These are phyloP conservation scores for Berberis thunbergii DNA, from an alignment of 164 flowering plant species.

Conservation along the genomic window DNA sequence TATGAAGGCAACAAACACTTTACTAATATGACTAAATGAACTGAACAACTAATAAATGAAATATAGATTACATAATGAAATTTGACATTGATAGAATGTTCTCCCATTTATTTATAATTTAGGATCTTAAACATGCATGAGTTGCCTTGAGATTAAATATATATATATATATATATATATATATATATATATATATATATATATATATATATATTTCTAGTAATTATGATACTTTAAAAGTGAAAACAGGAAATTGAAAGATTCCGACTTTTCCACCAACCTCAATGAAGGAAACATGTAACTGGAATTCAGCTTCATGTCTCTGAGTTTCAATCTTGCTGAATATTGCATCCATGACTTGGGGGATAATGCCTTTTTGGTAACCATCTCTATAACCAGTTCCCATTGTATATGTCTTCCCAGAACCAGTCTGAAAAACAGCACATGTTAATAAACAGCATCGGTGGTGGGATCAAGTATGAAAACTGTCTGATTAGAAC, in stretches of 20 bases:
- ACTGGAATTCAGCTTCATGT: conserved; percentile 80
- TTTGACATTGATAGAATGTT: too few species aligned
- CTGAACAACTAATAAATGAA: too few species aligned
- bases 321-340: conserved; percentile 66
- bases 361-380: conserved; percentile 78
- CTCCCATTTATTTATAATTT: too few species aligned
- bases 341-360: conserved; percentile 80
- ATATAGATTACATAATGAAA: too few species aligned
- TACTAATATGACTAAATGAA: too few species aligned
- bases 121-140: too few species aligned
- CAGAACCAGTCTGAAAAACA: conserved; percentile 87
- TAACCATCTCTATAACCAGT: conserved; percentile 72
- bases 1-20: too few species aligned
- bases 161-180: too few species aligned
- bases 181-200: too few species aligned
- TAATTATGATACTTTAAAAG: too few species aligned
- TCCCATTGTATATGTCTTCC: conserved; percentile 99
- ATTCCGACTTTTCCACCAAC: conserved; percentile 22
- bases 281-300: conserved; percentile 98
- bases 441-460: conserved; percentile 11
- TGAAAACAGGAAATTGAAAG: neutral
- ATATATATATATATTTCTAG: too few species aligned
- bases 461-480: neutral
- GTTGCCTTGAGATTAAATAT: too few species aligned
- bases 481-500: neutral